Percentiles rank a stretch among this genome's conserved stretches.
These are phyloP conservation scores for Endocalyx cinctus DNA, from an alignment of 2,329 filamentous ascomycete species.

Conservation along the genomic window DNA sequence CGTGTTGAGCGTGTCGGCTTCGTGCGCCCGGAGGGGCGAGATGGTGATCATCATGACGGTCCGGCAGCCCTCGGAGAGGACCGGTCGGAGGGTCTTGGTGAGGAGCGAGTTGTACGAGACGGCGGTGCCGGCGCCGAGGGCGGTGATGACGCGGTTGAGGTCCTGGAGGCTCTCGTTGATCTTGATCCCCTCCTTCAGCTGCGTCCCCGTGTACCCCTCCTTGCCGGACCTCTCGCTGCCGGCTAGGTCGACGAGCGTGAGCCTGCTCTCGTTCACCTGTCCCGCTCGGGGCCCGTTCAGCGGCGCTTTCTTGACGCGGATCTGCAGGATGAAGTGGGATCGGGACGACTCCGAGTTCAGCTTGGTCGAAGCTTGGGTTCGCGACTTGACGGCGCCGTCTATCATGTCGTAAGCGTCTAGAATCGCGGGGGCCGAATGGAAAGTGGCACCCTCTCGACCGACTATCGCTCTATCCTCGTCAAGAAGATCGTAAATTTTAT, in stretches of 20 bases:
- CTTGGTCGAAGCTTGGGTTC: slow-evolving; percentile 86
- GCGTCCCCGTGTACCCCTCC: slow-evolving; percentile 75
- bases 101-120: slow-evolving; percentile 90
- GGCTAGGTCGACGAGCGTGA: slow-evolving; percentile 94
- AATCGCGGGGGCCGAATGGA: slow-evolving; percentile 59
- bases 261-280: slow-evolving; percentile 78
- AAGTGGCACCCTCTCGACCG: slow-evolving; percentile 57
- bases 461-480: slow-evolving; percentile 73
- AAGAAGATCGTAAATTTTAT: slow-evolving; percentile 85
- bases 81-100: slow-evolving; percentile 89
- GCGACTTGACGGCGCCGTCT: slow-evolving; percentile 69
- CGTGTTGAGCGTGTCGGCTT: slow-evolving; percentile 37
- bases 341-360: slow-evolving; percentile 88
- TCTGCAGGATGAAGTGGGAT: slow-evolving; percentile 86
- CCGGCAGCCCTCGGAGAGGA: slow-evolving; percentile 85
- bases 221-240: slow-evolving; percentile 83
- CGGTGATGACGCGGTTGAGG: slow-evolving; percentile 90
- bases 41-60: slow-evolving; percentile 99
- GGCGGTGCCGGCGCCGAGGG: slow-evolving; percentile 76
- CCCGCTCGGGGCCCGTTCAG: slow-evolving; percentile 59
- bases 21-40: slow-evolving; percentile 78
- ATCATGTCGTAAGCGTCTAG: slow-evolving; percentile 58
- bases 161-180: slow-evolving; percentile 93
- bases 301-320: slow-evolving; percentile 9
- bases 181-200: slow-evolving; percentile 86